Percentiles rank a stretch among this genome's conserved stretches.
These are phyloP conservation scores for Thymus quinquecostatus DNA, from an alignment of 257 asterid species.

Conservation along the genomic window DNA sequence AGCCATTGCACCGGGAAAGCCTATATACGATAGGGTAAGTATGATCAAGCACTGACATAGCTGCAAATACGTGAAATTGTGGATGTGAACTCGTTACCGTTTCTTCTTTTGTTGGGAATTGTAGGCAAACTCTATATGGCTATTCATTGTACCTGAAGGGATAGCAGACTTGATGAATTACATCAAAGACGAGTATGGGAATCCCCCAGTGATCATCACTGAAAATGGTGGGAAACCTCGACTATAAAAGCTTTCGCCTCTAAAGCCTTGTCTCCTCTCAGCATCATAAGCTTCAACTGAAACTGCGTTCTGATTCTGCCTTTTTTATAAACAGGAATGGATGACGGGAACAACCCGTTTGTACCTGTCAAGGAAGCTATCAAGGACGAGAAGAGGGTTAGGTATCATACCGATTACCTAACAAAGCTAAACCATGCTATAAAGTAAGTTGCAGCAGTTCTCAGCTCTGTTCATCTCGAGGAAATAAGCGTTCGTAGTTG, in stretches of 20 bases:
- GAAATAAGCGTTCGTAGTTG: background rate
- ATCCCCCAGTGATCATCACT: conserved; percentile 72
- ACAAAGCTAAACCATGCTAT: conserved; percentile 64
- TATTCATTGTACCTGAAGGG: conserved; percentile 81
- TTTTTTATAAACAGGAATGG: conserved; percentile 68
- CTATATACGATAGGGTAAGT: conserved; percentile 36
- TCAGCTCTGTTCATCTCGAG: background rate
- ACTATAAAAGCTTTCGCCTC: background rate
- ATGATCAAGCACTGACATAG: background rate
- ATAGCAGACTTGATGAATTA: conserved; percentile 81
- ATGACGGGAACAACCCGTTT: conserved; percentile 60
- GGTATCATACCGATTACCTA: conserved; percentile 77
- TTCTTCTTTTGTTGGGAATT: background rate
- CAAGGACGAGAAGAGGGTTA: conserved; percentile 75
- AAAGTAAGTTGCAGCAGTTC: conserved; percentile 45
- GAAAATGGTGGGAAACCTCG: conserved; percentile 61
- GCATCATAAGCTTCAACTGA: background rate
- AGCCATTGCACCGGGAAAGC: conserved; percentile 42
- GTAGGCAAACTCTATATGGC: conserved; percentile 89
- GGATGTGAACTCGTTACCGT: background rate
- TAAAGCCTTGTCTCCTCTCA: background rate
- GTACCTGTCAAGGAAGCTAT: conserved; percentile 47
- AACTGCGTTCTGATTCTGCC: background rate
- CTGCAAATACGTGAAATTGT: background rate
- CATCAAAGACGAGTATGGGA: conserved; percentile 67